Percentiles rank a stretch among this genome's conserved stretches.
phyloP scores from a whole-genome alignment of 1,139 yeast species.

The Yamadazyma oceani region DNA sequence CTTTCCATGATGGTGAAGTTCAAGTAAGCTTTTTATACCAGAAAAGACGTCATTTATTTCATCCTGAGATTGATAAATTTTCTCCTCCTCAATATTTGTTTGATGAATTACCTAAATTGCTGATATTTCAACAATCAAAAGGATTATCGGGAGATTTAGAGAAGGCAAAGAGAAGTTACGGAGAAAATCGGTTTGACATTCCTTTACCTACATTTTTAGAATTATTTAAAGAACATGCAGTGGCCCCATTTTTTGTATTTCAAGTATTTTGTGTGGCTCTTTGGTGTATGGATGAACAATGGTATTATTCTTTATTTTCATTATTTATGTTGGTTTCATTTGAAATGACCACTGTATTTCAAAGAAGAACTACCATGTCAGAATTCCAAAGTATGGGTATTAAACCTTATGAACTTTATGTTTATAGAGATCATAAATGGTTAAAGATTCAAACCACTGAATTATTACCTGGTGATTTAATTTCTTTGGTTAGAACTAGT shows the following conservation, averaged over 20 bases:
- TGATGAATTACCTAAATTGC: conserved; percentile 62
- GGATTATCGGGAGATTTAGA: conserved; percentile 68
- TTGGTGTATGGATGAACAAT: conserved; percentile 96
- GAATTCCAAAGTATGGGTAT: conserved; percentile 98
- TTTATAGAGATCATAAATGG: conserved; percentile 74
- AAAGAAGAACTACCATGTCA: conserved; percentile 89
- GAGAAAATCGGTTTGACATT: conserved; percentile 85
- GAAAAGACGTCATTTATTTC: conserved; percentile 84
- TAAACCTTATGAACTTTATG: conserved; percentile 81
- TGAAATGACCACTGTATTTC: conserved; percentile 93
- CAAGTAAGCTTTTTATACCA: conserved; percentile 83
- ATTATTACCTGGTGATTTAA: conserved; percentile 88
- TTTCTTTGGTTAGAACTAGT: conserved; percentile 81
- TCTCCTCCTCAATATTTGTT: conserved; percentile 80
- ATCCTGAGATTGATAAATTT: conserved; percentile 54
- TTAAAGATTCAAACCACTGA: conserved; percentile 64
- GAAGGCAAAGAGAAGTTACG: conserved; percentile 62
- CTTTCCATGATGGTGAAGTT: conserved; percentile 55
- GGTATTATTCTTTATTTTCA: conserved; percentile 93
- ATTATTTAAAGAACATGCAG: conserved; percentile 94
- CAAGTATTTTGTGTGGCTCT: conserved; percentile 94
- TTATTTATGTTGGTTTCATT: conserved; percentile 89
- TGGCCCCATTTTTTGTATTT: conserved; percentile 96
- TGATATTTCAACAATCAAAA: conserved; percentile 55
- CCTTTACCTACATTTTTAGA: conserved; percentile 92